Base-by-base conservation (phyloP, 257 asterid genomes). In the Galeopsis tetrahit region DNA sequence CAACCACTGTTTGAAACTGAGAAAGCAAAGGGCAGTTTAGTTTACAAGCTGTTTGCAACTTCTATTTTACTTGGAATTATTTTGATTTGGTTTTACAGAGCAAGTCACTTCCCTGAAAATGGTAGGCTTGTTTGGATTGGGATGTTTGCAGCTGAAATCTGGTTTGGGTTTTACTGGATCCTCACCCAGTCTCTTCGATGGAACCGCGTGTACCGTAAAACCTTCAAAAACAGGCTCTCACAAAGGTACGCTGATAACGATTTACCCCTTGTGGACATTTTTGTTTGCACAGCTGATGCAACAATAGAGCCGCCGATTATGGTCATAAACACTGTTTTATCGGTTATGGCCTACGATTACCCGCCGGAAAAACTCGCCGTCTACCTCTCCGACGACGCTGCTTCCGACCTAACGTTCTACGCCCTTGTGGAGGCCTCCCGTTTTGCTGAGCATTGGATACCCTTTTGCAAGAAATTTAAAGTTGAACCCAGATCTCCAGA, bases 231-330 rank as follows among this genome's bases (percentile, higher is more conserved):
- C 11, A 80, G 79, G 59, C 96, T 92, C 80, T 78, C 87, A 1
- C 61, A 69, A 3, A 88, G 96, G 98, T 91, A 33, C 3, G n/a
- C n/a, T 21, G 89, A 63, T 72, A 56, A 84, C 68, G 93, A 88
- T 28, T 80, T 92, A 81, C 96, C 96, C 1, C 77, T 86, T 11
- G 94, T 92, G 10, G 97, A 90, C 63, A 51, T 92, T 9, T 92
- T 92, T 40, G 97, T 92, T 0, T 92, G 98, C 85, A 92, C 98
- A 0, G 98, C 98, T 28, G 96, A 92, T 78, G 97, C 94, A 0
- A 48, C n/a, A 6, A 76, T 87, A 15, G 98, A 93, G 93, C 97
- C 97, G 40, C 97, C 97, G 44, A 51, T 81, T 9, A 79, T 93
- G 92, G 98, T 93, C 82, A 78, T 90, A 14, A 89, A 87, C 77